phyloP scores from a whole-genome alignment of 306 rosid genomes.

The Betula pendula region DNA sequence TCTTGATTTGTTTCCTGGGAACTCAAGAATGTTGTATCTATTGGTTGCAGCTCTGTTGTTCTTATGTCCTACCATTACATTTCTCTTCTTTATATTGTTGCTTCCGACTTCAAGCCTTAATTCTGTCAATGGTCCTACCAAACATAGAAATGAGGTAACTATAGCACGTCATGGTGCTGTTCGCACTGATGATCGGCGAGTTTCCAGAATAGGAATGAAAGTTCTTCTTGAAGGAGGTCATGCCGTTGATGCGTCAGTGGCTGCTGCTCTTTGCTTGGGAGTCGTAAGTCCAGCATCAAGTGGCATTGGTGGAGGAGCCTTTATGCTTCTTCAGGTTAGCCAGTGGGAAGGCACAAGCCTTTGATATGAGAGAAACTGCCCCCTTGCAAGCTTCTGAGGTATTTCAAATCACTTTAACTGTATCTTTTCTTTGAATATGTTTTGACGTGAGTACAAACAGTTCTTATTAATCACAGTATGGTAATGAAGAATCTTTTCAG shows the following conservation, averaged over 20 bases:
- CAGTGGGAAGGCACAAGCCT: slow-evolving; percentile 51
- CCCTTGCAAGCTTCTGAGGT: slow-evolving; percentile 72
- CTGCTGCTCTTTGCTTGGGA: slow-evolving; percentile 78
- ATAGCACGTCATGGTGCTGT: slow-evolving; percentile 61
- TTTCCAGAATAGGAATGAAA: slow-evolving; percentile 63
- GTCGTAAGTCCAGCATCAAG: slow-evolving; percentile 87
- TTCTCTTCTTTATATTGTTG: slow-evolving; percentile 36
- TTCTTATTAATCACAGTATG: neutral
- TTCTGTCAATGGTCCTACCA: slow-evolving; percentile 12
- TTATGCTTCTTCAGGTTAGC: slow-evolving; percentile 63
- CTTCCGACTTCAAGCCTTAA: slow-evolving; percentile 27
- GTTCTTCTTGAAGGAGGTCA: slow-evolving; percentile 70
- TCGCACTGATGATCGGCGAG: slow-evolving; percentile 66
- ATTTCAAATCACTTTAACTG: slow-evolving; percentile 12
- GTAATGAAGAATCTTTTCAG: neutral
- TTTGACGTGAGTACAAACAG: neutral
- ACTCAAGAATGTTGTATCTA: slow-evolving; percentile 2
- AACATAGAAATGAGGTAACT: slow-evolving; percentile 45
- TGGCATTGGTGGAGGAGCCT: slow-evolving; percentile 87
- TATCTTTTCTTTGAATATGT: neutral
- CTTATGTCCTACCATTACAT: slow-evolving; percentile 32
- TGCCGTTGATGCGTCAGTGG: slow-evolving; percentile 81
- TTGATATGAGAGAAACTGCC: slow-evolving; percentile 89
- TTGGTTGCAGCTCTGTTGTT: slow-evolving; percentile 34
- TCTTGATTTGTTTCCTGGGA: neutral